Conservation (phyloP, 164 flowering plant species). For the Chimonanthus praecox region DNA sequence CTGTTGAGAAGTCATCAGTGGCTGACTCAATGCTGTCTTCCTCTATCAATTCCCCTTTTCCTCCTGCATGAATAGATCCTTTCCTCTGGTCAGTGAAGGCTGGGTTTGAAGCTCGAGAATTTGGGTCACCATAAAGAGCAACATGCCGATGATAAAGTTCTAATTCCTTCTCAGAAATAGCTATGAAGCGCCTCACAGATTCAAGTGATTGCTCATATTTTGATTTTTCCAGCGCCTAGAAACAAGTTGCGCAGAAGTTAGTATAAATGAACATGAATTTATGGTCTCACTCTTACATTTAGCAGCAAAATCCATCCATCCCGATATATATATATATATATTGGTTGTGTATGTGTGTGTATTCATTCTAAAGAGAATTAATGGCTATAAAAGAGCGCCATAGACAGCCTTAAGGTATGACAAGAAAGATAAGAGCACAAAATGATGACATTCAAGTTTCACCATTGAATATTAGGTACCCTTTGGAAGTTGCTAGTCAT, state of each 20-base stretch:
- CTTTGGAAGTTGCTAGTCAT: too few relatives aligned
- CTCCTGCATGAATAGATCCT: constrained; percentile 9
- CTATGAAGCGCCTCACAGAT: constrained; percentile 74
- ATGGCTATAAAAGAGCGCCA: too few relatives aligned
- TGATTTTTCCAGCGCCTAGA: constrained; percentile 82
- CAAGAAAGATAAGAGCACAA: too few relatives aligned
- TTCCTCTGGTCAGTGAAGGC: constrained; percentile 27
- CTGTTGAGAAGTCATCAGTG: constrained; percentile 11
- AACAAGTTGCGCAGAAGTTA: constrained; percentile 1
- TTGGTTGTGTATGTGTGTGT: too few relatives aligned
- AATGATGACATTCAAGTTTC: too few relatives aligned
- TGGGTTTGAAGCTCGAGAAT: constrained; percentile 36
- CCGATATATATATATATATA: too few relatives aligned
- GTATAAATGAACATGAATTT: neutral
- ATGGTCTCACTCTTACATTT: too few relatives aligned
- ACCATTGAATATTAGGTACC: too few relatives aligned
- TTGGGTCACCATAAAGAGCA: constrained; percentile 80
- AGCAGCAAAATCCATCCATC: too few relatives aligned
- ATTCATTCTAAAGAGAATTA: too few relatives aligned
- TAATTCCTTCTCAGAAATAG: constrained; percentile 78
- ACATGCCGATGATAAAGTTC: constrained; percentile 79
- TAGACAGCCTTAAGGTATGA: too few relatives aligned
- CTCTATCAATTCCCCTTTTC: constrained; percentile 4
- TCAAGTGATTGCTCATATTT: constrained; percentile 95
- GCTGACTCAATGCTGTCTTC: constrained; percentile 8